Base-by-base conservation (phyloP, 129 eudicot species). In the Dittrichia graveolens region DNA sequence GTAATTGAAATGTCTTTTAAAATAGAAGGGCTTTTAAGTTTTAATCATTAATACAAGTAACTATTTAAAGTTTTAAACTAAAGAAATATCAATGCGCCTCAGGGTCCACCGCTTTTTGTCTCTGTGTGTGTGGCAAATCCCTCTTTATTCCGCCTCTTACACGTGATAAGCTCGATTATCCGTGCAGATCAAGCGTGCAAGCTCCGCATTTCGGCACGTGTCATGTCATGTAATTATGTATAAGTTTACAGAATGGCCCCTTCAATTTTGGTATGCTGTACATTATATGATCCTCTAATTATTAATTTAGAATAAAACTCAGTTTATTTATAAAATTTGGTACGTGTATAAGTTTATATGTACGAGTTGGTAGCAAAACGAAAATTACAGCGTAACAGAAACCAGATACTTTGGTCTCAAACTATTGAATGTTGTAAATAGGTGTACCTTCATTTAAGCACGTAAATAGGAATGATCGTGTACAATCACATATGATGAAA, bases 111-210 rank as follows among this genome's bases (percentile, higher is more conserved):
- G 43, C 4, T 7, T 14, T 12, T 14, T 55, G 64, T 64, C 31
- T 2, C 2, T 24, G 0, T 24, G 0, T 24, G 31, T 24, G 31
- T 65, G 57, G 66, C 39, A 35, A 55, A 41, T 40, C n/a, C 19
- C 55, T 31, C 44, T 53, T 47, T 65, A 31, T 43, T 31, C 43
- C 9, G 73, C 14, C 67, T 76, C 61, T 35, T 18, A 59, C 81
- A 77, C 75, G 81, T 77, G 75, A 77, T 68, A 77, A 77, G 75
- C 75, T 77, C 8, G 59, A 58, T 47, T 58, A 44, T 77, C 54
- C 75, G 63, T 77, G 81, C 40, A 69, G 59, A 58, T 53, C 44
- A 68, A 12, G 57, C 75, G 61, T 67, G 67, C 75, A 45, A 41
- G 44, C 69, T 4, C 43, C 55, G 42, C 69, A 59, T 67, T 47